Evolutionary conservation across 1,139 yeast genomes (phyloP).

Genomic region (Kazachstania sp.): DNA sequence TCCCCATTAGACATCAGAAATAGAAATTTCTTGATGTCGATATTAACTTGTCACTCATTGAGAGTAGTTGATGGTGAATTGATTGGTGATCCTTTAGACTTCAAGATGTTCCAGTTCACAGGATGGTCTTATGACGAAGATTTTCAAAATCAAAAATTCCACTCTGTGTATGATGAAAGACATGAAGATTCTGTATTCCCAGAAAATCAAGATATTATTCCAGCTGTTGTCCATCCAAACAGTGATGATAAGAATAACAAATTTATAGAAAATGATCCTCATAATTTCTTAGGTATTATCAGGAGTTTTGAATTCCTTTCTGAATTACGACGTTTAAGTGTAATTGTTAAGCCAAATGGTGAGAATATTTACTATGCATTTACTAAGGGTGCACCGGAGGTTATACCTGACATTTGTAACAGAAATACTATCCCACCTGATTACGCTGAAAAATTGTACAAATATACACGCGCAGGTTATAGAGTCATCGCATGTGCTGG

Average conservation of each 20-base stretch:
- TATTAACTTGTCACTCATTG: conserved; percentile 85
- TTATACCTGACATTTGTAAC: conserved; percentile 71
- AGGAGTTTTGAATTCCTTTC: conserved; percentile 82
- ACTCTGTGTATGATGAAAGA: conserved; percentile 31
- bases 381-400: conserved; percentile 97
- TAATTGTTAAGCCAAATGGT: conserved; percentile 43
- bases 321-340: conserved; percentile 84
- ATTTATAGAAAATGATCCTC: conserved; percentile 30
- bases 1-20: conserved; percentile 23
- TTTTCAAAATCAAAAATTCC: conserved; percentile 34
- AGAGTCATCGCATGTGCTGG: conserved; percentile 94
- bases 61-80: conserved; percentile 68
- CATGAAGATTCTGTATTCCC: conserved; percentile 34
- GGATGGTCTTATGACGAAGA: conserved; percentile 69
- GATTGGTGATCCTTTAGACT: conserved; percentile 89
- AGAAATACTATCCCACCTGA: conserved; percentile 63
- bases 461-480: conserved; percentile 87
- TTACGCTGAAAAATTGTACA: conserved; percentile 63
- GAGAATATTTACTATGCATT: conserved; percentile 40
- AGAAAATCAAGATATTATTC: conserved; percentile 37
- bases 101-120: conserved; percentile 86
- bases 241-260: conserved; percentile 19
- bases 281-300: conserved; percentile 44
- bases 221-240: conserved; percentile 42
- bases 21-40: conserved; percentile 36